Conservation (phyloP, 176 grass and related monocot genomes). For the Eleusine indica region DNA sequence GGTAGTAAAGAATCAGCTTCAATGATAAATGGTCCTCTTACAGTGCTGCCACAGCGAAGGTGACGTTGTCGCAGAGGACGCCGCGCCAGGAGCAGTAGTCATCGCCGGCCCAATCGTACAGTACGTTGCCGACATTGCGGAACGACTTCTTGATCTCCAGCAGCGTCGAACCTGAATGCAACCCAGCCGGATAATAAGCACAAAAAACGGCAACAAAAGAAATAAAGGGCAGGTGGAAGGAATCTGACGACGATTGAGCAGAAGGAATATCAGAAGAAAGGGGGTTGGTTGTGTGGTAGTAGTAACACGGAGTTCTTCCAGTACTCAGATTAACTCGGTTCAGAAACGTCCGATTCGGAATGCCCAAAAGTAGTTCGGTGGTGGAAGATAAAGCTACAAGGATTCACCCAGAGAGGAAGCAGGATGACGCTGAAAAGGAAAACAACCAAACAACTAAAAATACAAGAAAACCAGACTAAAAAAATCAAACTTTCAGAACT, state of each 20-base stretch:
- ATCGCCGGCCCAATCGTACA: constrained; percentile 83
- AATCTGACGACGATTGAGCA: neutral
- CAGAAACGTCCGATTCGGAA: constrained; percentile 30
- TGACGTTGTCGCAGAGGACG: constrained; percentile 89
- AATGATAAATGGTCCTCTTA: constrained; percentile 44
- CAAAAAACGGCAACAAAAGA: neutral
- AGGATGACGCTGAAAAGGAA: neutral
- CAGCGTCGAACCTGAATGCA: constrained; percentile 68
- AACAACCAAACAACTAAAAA: neutral
- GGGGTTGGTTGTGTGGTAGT: neutral
- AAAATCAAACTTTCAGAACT: neutral
- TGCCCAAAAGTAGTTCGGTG: neutral
- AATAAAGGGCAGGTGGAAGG: neutral
- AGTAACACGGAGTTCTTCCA: neutral
- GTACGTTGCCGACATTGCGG: constrained; percentile 86
- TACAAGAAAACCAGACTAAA: neutral
- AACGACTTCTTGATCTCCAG: constrained; percentile 96
- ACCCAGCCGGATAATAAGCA: constrained; percentile 24
- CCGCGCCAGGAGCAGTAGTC: constrained; percentile 91
- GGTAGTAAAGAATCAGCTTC: neutral
- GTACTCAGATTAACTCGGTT: neutral
- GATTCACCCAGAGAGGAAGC: constrained; percentile 13
- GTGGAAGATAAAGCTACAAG: neutral
- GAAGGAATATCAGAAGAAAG: constrained; percentile 4
- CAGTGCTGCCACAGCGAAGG: constrained; percentile 86